These are phyloP conservation scores for Phoma sp. DNA, from an alignment of 2,329 filamentous ascomycete species.

Conservation along the genomic window DNA sequence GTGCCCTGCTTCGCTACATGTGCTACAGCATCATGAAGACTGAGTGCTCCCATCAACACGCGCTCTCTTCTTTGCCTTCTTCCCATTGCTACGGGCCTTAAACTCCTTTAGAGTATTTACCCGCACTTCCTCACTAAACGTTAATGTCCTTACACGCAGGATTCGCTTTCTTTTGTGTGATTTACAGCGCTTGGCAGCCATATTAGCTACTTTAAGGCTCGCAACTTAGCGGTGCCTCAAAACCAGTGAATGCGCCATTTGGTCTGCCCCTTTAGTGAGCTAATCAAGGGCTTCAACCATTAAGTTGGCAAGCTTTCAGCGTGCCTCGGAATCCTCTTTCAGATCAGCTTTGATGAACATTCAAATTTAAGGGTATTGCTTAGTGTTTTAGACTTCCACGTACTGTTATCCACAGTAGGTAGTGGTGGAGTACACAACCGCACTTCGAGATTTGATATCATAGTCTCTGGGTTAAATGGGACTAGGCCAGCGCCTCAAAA, in stretches of 20 bases:
- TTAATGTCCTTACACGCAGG: too few species aligned
- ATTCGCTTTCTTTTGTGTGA: too few species aligned
- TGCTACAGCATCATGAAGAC: background rate
- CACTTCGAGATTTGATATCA: too few species aligned
- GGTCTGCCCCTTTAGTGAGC: background rate
- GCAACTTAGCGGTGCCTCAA: too few species aligned
- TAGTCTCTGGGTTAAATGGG: too few species aligned
- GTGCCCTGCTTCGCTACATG: background rate
- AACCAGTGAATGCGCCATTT: background rate
- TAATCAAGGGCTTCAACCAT: background rate
- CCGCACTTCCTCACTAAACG: too few species aligned
- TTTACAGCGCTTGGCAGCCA: too few species aligned
- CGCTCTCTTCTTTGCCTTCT: background rate
- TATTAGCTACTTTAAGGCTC: too few species aligned
- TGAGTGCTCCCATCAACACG: background rate
- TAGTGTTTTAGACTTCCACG: background rate
- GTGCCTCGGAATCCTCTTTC: background rate
- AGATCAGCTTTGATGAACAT: background rate
- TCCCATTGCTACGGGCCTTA: too few species aligned
- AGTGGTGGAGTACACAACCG: too few species aligned
- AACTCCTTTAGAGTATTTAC: too few species aligned
- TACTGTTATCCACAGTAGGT: background rate
- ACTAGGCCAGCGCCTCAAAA: constrained; percentile 43
- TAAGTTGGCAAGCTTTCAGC: background rate
- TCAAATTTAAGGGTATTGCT: background rate